Conservation (phyloP, 306 rosid species). For the Lupinus albus region DNA sequence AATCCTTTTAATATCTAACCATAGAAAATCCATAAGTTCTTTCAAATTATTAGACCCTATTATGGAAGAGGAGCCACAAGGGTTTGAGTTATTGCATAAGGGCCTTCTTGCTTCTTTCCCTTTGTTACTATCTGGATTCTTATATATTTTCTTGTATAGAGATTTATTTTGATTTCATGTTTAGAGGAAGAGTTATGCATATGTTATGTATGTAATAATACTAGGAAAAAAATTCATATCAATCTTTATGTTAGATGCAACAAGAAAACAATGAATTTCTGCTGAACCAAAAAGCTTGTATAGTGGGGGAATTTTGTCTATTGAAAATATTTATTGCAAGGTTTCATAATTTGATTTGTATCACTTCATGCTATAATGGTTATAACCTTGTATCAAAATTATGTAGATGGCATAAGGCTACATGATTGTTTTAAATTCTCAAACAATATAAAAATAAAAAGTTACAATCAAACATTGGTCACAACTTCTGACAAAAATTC, state of each 20-base stretch:
- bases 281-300: too few species aligned
- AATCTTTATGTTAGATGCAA: background rate
- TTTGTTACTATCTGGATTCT: conserved; percentile 33
- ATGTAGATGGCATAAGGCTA: too few species aligned
- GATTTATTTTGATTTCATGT: conserved; percentile 13
- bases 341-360: too few species aligned
- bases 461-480: too few species aligned
- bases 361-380: too few species aligned
- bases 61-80: conserved; percentile 44
- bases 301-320: too few species aligned
- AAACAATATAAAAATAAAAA: too few species aligned
- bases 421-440: too few species aligned
- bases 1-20: conserved; percentile 19
- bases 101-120: conserved; percentile 36
- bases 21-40: conserved; percentile 16
- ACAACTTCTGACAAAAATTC: too few species aligned
- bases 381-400: too few species aligned
- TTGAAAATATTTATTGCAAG: too few species aligned
- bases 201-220: background rate
- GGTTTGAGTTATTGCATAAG: background rate
- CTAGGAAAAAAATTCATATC: background rate
- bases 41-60: conserved; percentile 38
- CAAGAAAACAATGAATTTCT: background rate
- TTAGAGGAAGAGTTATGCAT: background rate
- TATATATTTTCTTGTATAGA: conserved; percentile 39